Base-by-base conservation (phyloP, 164 flowering plant genomes). In the Litsea cubeba region DNA sequence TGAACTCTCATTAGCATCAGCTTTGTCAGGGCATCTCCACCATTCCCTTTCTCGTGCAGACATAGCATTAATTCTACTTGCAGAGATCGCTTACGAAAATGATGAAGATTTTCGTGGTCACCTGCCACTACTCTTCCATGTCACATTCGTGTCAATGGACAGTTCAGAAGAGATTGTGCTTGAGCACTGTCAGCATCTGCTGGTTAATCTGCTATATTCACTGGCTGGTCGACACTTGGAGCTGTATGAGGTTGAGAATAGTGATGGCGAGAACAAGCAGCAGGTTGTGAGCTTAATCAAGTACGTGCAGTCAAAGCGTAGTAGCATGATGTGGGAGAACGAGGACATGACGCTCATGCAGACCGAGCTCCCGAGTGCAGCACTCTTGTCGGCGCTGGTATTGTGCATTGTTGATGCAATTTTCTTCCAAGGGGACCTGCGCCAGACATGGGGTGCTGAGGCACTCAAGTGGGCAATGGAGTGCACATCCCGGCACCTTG, bases 401-500 rank as follows among this genome's bases (percentile, higher is more conserved):
- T 96, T 91, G 81, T 89, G 97, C 82, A 95, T 95, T 98, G 98
- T 95, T 30, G 98, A 95, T 87, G 97, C 99, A 7, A 95, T 95
- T 67, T 93, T 95, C 79, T 95, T 95, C 80, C 99, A 95, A 81
- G 98, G 99, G 69, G 99, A 95, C 81, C 91, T 95, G 1, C 94
- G 96, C 24, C 97, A 95, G 79, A 93, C 92, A 63, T 95, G 99
- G 99, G 98, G 99, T 22, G 80, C 83, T 30, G 98, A 95, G 76
- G 98, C 99, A 22, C 93, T 95, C 67, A 95, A 93, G 76, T 95
- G 99, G 99, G 99, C 99, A 0, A 93, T 95, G 99, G 99, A 93
- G 76, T 93, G 99, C 88, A 93, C 92, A 20, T 93, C 98, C 49
- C 85, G 97, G 74, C 99, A 95, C 82, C 92, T 95, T 60, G 97